These are phyloP conservation scores for Sambucus nigra DNA, from an alignment of 129 eudicot genomes.

Conservation along the genomic window DNA sequence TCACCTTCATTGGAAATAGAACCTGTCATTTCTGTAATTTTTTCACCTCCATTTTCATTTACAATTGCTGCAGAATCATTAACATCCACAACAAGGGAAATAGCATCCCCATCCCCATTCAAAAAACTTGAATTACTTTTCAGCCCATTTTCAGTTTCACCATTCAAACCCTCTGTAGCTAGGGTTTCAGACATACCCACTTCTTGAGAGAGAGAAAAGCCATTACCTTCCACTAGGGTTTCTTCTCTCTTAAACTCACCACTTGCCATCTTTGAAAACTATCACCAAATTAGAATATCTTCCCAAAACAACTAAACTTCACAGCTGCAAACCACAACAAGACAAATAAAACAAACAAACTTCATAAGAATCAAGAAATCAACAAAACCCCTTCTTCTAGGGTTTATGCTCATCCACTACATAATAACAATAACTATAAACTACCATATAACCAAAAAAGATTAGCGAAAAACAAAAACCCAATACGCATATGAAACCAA, in stretches of 20 bases:
- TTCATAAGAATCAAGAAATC: background rate
- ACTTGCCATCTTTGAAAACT: slow-evolving; percentile 18
- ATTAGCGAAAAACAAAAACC: background rate
- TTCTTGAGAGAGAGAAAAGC: background rate
- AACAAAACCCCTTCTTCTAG: background rate
- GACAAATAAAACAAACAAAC: background rate
- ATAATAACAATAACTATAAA: background rate
- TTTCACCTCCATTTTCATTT: slow-evolving; percentile 5
- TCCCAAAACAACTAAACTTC: background rate
- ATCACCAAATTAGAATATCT: background rate
- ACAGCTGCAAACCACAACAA: background rate
- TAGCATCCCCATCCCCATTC: slow-evolving; percentile 6
- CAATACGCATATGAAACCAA: background rate
- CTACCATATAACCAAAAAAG: background rate
- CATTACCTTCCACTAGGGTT: slow-evolving; percentile 16
- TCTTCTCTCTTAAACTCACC: slow-evolving; percentile 3
- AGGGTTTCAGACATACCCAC: slow-evolving; percentile 7
- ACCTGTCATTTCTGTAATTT: slow-evolving; percentile 15
- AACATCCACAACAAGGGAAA: background rate
- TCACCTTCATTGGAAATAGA: slow-evolving; percentile 13
- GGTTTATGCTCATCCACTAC: background rate
- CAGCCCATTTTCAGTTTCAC: too few relatives aligned
- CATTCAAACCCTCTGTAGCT: background rate
- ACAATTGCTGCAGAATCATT: slow-evolving; percentile 1
- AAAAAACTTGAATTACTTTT: too few relatives aligned